phyloP scores from a whole-genome alignment of 345 rosid species.

The Lepidium sativum region DNA sequence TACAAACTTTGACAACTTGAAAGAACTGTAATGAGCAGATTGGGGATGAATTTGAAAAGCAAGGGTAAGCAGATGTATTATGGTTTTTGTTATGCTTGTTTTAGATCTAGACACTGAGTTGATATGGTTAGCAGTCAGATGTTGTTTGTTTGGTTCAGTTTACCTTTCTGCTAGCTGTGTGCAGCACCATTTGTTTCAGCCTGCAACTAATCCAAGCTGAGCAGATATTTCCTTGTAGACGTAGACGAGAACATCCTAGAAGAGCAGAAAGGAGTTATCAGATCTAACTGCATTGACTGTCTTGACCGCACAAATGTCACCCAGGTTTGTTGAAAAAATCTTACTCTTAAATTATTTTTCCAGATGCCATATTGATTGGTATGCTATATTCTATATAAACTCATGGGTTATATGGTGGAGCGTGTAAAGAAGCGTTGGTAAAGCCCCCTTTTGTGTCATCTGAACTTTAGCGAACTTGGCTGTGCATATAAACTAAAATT shows the following conservation, averaged over 20 bases:
- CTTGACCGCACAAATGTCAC: slow-evolving; percentile 97
- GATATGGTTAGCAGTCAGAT: too few relatives aligned
- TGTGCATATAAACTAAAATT: neutral
- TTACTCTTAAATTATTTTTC: neutral
- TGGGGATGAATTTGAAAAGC: slow-evolving; percentile 64
- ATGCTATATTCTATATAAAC: neutral
- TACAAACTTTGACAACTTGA: slow-evolving; percentile 68
- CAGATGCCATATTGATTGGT: slow-evolving; percentile 24
- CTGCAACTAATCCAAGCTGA: slow-evolving; percentile 56
- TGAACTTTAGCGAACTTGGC: neutral
- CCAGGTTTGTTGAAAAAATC: slow-evolving; percentile 46
- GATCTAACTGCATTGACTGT: slow-evolving; percentile 96
- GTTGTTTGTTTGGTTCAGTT: neutral
- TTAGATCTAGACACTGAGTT: neutral
- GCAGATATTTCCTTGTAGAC: slow-evolving; percentile 83
- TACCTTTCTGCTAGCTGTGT: slow-evolving; percentile 25
- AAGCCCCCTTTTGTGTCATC: neutral
- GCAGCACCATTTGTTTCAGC: slow-evolving; percentile 30
- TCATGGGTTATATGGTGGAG: neutral
- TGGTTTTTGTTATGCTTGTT: neutral
- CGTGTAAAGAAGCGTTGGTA: neutral
- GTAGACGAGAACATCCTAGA: slow-evolving; percentile 52
- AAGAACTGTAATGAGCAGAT: slow-evolving; percentile 65
- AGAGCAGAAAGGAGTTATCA: slow-evolving; percentile 84
- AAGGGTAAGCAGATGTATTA: slow-evolving; percentile 51